These are phyloP conservation scores for Fusarium chuoi DNA, from an alignment of 2,329 filamentous ascomycete genomes.

Conservation along the genomic window DNA sequence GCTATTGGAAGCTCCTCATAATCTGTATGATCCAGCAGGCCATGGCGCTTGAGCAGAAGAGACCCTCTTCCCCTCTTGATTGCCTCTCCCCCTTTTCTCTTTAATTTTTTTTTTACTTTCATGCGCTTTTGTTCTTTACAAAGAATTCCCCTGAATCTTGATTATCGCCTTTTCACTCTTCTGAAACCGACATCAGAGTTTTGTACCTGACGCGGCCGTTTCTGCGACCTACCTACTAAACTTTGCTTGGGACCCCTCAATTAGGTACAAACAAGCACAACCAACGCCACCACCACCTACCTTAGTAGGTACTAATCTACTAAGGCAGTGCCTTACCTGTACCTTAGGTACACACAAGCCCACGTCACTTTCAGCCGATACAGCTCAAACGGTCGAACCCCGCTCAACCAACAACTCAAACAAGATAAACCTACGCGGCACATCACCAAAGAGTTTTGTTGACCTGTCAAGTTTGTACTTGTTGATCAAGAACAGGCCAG, in stretches of 20 bases:
- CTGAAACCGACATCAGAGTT: constrained; percentile 1
- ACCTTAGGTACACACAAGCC: not conserved
- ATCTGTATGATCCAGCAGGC: constrained; percentile 4
- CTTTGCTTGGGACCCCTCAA: constrained; percentile 32
- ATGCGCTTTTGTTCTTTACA: not conserved
- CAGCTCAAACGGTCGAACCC: constrained; percentile 31
- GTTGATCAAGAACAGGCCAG: constrained; percentile 20
- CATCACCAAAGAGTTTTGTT: not conserved
- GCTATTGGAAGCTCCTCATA: not conserved
- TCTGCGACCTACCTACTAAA: constrained; percentile 41
- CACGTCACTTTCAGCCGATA: constrained; percentile 17
- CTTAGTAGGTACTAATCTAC: too few relatives aligned
- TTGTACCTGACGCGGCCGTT: constrained; percentile 44
- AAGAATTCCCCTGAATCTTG: not conserved
- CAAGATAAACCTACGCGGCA: constrained; percentile 10
- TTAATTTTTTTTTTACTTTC: not conserved
- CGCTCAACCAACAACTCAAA: constrained; percentile 36
- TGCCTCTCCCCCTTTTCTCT: constrained; percentile 4
- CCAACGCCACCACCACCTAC: constrained; percentile 9
- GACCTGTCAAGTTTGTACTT: not conserved
- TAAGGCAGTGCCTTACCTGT: constrained; percentile 11
- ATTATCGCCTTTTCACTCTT: not conserved
- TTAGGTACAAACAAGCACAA: constrained; percentile 4
- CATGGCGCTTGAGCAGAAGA: constrained; percentile 26
- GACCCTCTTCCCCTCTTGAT: constrained; percentile 18